phyloP scores from a whole-genome alignment of 116 monocot species.

The Cymodocea nodosa region DNA sequence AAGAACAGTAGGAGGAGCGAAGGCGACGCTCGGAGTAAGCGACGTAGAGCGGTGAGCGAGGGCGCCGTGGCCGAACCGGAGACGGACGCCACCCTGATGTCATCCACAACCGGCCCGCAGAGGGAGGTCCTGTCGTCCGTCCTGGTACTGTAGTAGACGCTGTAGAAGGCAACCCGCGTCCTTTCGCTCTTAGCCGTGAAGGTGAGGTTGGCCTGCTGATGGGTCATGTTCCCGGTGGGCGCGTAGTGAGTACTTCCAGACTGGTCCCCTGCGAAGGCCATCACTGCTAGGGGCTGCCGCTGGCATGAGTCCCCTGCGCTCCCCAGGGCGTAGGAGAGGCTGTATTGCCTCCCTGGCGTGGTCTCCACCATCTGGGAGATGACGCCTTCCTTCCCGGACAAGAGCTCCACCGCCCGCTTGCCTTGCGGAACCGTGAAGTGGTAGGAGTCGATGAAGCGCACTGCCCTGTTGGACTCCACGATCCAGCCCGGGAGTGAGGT shows the following conservation, averaged over 20 bases:
- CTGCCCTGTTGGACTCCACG: slow-evolving; percentile 86
- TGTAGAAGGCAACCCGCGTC: slow-evolving; percentile 74
- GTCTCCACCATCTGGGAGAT: slow-evolving; percentile 92
- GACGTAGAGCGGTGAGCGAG: no score
- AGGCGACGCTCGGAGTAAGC: no score
- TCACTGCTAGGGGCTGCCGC: slow-evolving; percentile 64
- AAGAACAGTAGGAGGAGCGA: no score
- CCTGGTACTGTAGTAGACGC: slow-evolving; percentile 90
- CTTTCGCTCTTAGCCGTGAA: slow-evolving; percentile 78
- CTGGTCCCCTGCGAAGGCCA: slow-evolving; percentile 92
- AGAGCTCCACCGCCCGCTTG: slow-evolving; percentile 81
- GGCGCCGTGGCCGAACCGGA: not conserved
- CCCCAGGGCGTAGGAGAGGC: slow-evolving; percentile 56
- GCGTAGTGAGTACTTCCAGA: slow-evolving; percentile 62
- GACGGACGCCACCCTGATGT: slow-evolving; percentile 42
- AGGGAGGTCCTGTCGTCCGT: slow-evolving; percentile 76
- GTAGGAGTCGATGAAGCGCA: slow-evolving; percentile 75
- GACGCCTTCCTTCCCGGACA: slow-evolving; percentile 93
- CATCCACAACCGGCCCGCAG: slow-evolving; percentile 85
- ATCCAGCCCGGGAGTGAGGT: slow-evolving; percentile 78
- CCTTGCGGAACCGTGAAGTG: slow-evolving; percentile 79
- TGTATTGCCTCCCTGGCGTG: slow-evolving; percentile 55
- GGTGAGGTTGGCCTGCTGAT: slow-evolving; percentile 50
- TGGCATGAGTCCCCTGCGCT: slow-evolving; percentile 59
- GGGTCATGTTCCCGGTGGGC: slow-evolving; percentile 49